These are phyloP conservation scores for Rostrohypoxylon terebratum DNA, from an alignment of 495 filamentous ascomycete species.

Conservation along the genomic window DNA sequence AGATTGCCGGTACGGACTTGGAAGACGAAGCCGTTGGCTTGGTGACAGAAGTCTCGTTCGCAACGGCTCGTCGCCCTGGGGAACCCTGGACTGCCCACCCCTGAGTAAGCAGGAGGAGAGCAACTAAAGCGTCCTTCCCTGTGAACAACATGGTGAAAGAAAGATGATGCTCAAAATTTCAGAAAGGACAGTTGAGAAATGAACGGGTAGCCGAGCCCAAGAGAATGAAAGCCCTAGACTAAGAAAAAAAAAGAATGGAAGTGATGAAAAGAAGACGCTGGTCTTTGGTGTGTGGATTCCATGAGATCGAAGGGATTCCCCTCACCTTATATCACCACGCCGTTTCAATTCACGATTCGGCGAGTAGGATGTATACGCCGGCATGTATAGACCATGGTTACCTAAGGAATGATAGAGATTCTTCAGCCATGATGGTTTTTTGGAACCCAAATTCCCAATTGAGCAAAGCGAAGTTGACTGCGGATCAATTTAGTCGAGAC, in stretches of 20 bases:
- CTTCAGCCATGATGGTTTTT: not conserved
- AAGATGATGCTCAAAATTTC: constrained; percentile 5
- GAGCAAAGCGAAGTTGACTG: constrained; percentile 11
- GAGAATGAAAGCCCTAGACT: constrained; percentile 25
- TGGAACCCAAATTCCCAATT: constrained; percentile 1
- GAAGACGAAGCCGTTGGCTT: not conserved
- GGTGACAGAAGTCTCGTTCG: not conserved
- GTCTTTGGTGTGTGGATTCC: not conserved
- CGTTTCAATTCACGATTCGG: not conserved
- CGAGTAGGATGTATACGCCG: constrained; percentile 5
- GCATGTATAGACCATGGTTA: not conserved
- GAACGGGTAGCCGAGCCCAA: constrained; percentile 30
- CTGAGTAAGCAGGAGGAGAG: constrained; percentile 25
- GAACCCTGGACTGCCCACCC: constrained; percentile 11
- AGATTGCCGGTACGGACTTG: not conserved
- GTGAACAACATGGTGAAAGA: constrained; percentile 37
- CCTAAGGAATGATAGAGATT: constrained; percentile 1
- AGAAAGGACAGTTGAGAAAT: constrained; percentile 24
- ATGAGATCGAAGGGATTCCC: constrained; percentile 7
- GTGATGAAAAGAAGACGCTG: constrained; percentile 18
- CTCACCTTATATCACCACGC: constrained; percentile 18
- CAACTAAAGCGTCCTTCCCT: constrained; percentile 24
- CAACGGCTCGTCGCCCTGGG: constrained; percentile 1
- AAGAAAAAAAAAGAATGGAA: constrained; percentile 34
- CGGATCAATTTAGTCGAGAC: constrained; percentile 28